Conservation (phyloP, 2,329 filamentous ascomycete species). For the Neurospora sp. region DNA sequence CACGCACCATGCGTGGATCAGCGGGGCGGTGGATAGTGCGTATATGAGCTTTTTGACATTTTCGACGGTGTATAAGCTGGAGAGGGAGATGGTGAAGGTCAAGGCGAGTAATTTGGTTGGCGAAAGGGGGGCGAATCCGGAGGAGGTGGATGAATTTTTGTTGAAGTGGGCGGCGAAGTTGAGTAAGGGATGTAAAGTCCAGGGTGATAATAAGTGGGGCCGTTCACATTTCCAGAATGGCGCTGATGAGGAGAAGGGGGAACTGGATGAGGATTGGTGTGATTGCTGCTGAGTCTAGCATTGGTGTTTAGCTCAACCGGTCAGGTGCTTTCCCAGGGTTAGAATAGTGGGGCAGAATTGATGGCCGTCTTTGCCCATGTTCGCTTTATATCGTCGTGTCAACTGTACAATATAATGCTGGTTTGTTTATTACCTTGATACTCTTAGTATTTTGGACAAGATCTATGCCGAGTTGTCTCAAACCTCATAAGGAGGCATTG, state of each 20-base stretch:
- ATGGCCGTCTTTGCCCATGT: neutral
- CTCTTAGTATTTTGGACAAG: too few species aligned
- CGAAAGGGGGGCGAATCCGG: neutral
- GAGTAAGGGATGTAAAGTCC: neutral
- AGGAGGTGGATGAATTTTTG: neutral
- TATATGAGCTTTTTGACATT: conserved; percentile 6
- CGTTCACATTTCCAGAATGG: neutral
- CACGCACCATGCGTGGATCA: conserved; percentile 30
- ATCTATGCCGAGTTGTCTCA: too few species aligned
- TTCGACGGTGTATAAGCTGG: neutral
- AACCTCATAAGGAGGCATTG: too few species aligned
- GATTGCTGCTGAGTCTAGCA: neutral
- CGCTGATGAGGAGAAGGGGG: neutral
- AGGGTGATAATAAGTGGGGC: neutral
- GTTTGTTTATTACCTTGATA: too few species aligned
- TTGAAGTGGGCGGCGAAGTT: neutral
- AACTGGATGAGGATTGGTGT: neutral
- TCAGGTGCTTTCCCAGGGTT: neutral
- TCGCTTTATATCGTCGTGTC: neutral
- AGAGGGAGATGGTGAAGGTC: neutral
- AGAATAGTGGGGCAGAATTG: neutral
- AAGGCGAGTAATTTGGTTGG: neutral
- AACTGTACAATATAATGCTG: too few species aligned
- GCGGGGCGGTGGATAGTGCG: conserved; percentile 27
- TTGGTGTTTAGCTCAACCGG: neutral